These are phyloP conservation scores for Suillus fuscotomentosus DNA, from an alignment of 768 basidiomycete genomes.

Conservation along the genomic window DNA sequence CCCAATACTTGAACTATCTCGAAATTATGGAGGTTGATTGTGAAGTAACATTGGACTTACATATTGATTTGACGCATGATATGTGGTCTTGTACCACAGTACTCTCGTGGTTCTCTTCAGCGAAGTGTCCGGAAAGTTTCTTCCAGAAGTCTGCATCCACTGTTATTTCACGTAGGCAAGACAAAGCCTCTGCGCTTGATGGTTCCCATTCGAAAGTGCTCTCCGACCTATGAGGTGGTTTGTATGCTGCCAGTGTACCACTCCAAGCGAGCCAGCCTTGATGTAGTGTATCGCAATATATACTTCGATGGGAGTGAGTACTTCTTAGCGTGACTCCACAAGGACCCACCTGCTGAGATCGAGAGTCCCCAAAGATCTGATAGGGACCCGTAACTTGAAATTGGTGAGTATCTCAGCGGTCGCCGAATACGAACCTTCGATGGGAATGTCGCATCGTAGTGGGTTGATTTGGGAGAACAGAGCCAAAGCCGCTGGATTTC, in stretches of 20 bases:
- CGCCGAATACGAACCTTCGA: constrained; percentile 49
- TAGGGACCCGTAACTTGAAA: constrained; percentile 47
- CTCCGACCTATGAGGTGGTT: constrained; percentile 43
- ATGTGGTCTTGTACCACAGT: constrained; percentile 66
- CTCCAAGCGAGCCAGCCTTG: constrained; percentile 75
- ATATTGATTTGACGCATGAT: constrained; percentile 72
- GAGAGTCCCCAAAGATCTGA: constrained; percentile 1
- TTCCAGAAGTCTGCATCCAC: constrained; percentile 62
- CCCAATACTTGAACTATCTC: constrained; percentile 63
- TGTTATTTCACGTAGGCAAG: constrained; percentile 47
- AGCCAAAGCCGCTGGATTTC: constrained; percentile 54
- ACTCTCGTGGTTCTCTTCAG: constrained; percentile 75
- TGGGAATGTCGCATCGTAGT: constrained; percentile 49
- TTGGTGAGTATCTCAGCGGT: constrained; percentile 54
- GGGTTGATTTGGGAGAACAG: constrained; percentile 67
- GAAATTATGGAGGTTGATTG: not conserved
- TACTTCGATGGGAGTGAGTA: constrained; percentile 29
- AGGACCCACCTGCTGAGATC: not conserved
- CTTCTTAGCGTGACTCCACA: not conserved
- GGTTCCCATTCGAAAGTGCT: constrained; percentile 64
- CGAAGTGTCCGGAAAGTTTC: constrained; percentile 62
- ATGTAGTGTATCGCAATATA: constrained; percentile 54
- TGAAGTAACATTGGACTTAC: constrained; percentile 36
- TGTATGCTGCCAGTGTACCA: constrained; percentile 42
- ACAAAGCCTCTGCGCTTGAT: constrained; percentile 47